Base-by-base conservation (phyloP, 768 basidiomycete species). In the Ramaria sp. region DNA sequence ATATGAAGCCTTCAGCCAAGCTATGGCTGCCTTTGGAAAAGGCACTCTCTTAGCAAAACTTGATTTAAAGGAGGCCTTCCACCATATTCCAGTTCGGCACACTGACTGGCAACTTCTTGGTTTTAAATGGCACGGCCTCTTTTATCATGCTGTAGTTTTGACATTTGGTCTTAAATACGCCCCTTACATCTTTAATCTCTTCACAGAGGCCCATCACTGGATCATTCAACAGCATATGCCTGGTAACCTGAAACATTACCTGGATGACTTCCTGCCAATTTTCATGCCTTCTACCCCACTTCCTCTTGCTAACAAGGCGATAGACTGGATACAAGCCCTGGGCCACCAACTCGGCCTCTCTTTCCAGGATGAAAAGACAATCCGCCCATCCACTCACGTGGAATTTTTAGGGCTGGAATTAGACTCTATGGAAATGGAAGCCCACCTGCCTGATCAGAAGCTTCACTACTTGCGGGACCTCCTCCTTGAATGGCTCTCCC, bases 121-220 rank as follows among this genome's bases (percentile, higher is more conserved):
- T 7, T 68, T 68, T 43, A 51, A 61, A 22, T 73, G 72, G 70
- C 42, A 61, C 1, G 52, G 50, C 9, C n/a, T 48, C 31, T 63
- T 68, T 50, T 73, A 69, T 54, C 66, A 66, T 41, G 60, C 63
- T 27, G 43, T 70, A 3, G 68, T 72, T 3, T 62, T 73, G 7
- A 63, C 59, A 0, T 74, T 74, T 60, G 71, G 72, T 0, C 33
- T 67, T 1, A 59, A 63, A 4, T 65, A 67, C 1, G 68, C 71
- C 70, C 71, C 2, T 5, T 72, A 72, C 60, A n/a, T n/a, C n/a
- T n/a, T n/a, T n/a, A n/a, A n/a, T n/a, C n/a, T n/a, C n/a, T n/a
- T n/a, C n/a, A n/a, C 72, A 0, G 69, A 74, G 56, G 73, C 66
- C 10, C 64, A 73, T 11, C 73, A 74, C 55, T 75, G 72, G 72